A percentile compares a stretch with the other conserved stretches of the same genome.
Evolutionary conservation across 2,329 filamentous ascomycete species (phyloP).

Genomic region (Hymenoscyphus albidus): DNA sequence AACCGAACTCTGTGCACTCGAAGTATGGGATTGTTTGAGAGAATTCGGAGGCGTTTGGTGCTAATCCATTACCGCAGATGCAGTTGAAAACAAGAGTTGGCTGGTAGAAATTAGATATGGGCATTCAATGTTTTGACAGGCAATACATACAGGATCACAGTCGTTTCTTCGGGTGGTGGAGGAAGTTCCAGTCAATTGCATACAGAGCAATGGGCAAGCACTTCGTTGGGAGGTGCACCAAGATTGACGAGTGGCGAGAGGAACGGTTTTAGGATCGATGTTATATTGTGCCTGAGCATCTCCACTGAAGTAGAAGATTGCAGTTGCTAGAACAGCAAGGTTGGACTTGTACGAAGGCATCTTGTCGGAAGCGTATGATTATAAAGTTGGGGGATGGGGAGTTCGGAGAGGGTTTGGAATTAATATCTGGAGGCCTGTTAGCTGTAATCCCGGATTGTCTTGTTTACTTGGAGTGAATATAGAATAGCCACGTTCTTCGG

Average conservation of each 20-base stretch:
- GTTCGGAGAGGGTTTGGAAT: not conserved
- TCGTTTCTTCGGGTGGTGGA: constrained; percentile 54
- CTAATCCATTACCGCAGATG: constrained; percentile 61
- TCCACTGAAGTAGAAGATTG: constrained; percentile 42
- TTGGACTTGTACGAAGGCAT: constrained; percentile 53
- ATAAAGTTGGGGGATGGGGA: not conserved
- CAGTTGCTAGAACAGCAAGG: constrained; percentile 45
- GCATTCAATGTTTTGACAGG: not conserved
- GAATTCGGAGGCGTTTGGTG: constrained; percentile 73
- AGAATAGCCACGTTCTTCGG: not conserved
- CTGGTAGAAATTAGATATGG: constrained; percentile 35
- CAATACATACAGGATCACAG: constrained; percentile 58
- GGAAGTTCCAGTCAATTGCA: constrained; percentile 48
- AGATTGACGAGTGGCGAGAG: constrained; percentile 37
- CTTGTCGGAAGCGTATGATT: constrained; percentile 4
- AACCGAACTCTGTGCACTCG: constrained; percentile 67
- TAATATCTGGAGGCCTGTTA: not conserved
- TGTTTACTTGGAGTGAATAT: not conserved
- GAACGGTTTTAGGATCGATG: constrained; percentile 61
- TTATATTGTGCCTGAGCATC: constrained; percentile 51
- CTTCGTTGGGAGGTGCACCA: constrained; percentile 65
- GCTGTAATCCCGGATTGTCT: not conserved
- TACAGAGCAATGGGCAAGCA: constrained; percentile 70
- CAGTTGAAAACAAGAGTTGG: constrained; percentile 64
- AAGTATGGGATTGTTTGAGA: constrained; percentile 75